Evolutionary conservation across 495 filamentous ascomycete genomes (phyloP).

Genomic region (Neurospora sp.): DNA sequence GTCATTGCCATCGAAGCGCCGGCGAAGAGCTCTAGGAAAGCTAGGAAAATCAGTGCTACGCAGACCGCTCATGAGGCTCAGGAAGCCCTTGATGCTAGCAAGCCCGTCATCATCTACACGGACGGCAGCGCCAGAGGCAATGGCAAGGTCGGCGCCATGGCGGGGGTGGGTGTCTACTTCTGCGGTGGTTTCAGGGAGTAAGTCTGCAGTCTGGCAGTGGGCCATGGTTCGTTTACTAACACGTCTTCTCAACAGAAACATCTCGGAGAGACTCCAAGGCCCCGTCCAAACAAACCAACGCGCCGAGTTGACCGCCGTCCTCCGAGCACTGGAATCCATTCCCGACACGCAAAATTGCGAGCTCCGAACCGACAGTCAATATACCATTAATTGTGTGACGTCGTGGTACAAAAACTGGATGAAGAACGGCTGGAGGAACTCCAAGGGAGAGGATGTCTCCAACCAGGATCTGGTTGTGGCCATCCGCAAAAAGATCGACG

Average conservation of each 20-base stretch:
- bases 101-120: slow-evolving; percentile 64
- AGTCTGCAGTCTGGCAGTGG: slow-evolving; percentile 6
- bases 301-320: slow-evolving; percentile 81
- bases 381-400: slow-evolving; percentile 83
- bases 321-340: slow-evolving; percentile 69
- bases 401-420: slow-evolving; percentile 76
- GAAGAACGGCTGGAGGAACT: slow-evolving; percentile 67
- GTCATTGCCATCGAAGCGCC: slow-evolving; percentile 24
- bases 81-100: slow-evolving; percentile 25
- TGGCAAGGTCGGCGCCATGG: slow-evolving; percentile 57
- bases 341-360: slow-evolving; percentile 41
- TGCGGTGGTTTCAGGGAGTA: slow-evolving; percentile 60
- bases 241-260: slow-evolving; percentile 39
- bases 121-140: slow-evolving; percentile 80
- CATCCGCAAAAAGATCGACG: slow-evolving; percentile 61
- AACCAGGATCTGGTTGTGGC: slow-evolving; percentile 76
- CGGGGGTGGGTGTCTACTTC: slow-evolving; percentile 85
- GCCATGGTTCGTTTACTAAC: background rate
- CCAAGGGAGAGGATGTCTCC: slow-evolving; percentile 58
- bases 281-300: slow-evolving; percentile 83
- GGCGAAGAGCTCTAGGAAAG: slow-evolving; percentile 51
- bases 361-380: slow-evolving; percentile 76
- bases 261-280: slow-evolving; percentile 72
- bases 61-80: background rate
- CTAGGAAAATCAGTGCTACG: slow-evolving; percentile 35